Conservation (phyloP, 1,139 yeast genomes). For the Geotrichum aggregatum region DNA sequence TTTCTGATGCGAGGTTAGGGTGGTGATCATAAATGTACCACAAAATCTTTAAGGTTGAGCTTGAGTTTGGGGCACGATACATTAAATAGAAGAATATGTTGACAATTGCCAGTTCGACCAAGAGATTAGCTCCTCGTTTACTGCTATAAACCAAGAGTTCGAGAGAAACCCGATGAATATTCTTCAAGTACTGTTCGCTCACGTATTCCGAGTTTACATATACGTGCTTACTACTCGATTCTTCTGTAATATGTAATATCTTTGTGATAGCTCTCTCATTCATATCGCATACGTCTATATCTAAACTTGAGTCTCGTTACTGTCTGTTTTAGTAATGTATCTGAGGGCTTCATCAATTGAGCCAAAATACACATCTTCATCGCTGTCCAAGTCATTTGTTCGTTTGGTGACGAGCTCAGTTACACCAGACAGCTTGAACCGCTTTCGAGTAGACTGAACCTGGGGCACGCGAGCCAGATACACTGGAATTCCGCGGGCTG, state of each 20-base stretch:
- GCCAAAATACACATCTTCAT: constrained; percentile 31
- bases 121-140: too few relatives aligned
- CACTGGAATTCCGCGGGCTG: constrained; percentile 53
- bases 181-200: too few relatives aligned
- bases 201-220: too few relatives aligned
- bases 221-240: too few relatives aligned
- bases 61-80: too few relatives aligned
- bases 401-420: constrained; percentile 33
- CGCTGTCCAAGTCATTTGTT: background rate
- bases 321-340: constrained; percentile 24
- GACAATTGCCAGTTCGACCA: too few relatives aligned
- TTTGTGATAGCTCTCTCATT: too few relatives aligned
- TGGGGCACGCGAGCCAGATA: constrained; percentile 62
- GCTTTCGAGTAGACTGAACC: constrained; percentile 39
- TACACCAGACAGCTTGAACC: constrained; percentile 41
- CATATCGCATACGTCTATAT: background rate
- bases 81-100: too few relatives aligned
- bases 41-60: too few relatives aligned
- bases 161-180: too few relatives aligned
- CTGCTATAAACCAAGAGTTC: too few relatives aligned
- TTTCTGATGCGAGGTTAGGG: constrained; percentile 2
- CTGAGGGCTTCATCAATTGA: constrained; percentile 39
- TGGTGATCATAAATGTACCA: background rate
- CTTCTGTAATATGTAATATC: too few relatives aligned
- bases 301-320: background rate